Base-by-base conservation (phyloP, 208 protist genomes). In the Trypanosoma avium region DNA sequence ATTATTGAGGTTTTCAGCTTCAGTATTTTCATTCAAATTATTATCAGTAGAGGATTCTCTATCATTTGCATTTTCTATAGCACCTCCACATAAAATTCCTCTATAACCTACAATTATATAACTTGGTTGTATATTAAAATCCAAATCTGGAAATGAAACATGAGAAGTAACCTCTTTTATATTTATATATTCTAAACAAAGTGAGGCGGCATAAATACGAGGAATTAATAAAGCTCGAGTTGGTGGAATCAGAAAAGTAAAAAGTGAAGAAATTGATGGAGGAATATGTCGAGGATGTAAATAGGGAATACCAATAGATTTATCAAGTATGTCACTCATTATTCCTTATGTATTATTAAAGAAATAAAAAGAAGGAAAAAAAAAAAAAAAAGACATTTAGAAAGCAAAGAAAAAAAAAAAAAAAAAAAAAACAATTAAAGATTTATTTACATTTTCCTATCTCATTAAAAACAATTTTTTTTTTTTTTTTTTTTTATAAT, bases 21-120 rank as follows among this genome's bases (percentile, higher is more conserved):
- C n/a, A n/a, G n/a, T n/a, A n/a, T n/a, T 1, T 10, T 60, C 4
- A 27, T 15, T 50, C 55, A 33, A 24, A 7, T 61, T n/a, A 42
- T 27, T 21, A 4, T 36, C 22, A 17, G 7, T n/a, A 30, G 40
- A 22, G 12, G 9, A 19, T 17, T 38, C 26, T 3, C 0, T 21
- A 17, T 4, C 17, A 21, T 35, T 19, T n/a, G 15, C 9, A 61
- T 10, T 50, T 17, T 32, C 17, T 15, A 13, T 43, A 22, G 26
- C 1, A 27, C 19, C 13, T 10, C 46, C 59, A 29, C 45, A 54
- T 9, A 64, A 46, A 27, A 64, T n/a, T 8, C 59, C 59, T 47
- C 46, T n/a, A 46, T 55, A 64, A 22, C 59, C 59, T 21, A 64
- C 46, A 64, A 64, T 22, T 15, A 64, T 17, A 42, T 55, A 64